A percentile compares a stretch with the other conserved stretches of the same genome.
Conservation (phyloP, 345 rosid species). For the Bretschneidera sinensis region DNA sequence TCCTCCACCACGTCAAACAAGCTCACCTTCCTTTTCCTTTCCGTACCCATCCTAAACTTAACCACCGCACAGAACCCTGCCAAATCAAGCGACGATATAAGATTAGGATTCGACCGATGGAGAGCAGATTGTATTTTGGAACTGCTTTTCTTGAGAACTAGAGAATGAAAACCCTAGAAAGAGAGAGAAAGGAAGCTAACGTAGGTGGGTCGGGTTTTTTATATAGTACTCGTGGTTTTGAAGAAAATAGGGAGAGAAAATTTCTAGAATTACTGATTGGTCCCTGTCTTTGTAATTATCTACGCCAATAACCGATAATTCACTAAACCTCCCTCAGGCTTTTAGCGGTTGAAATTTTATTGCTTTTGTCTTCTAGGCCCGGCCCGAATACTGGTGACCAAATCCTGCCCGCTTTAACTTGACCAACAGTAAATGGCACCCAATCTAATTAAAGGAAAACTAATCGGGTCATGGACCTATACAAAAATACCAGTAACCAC, state of each 20-base stretch:
- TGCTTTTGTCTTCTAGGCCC: too few species aligned
- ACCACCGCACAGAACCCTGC: neutral
- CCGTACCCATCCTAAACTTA: conserved; percentile 55
- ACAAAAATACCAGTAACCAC: too few species aligned
- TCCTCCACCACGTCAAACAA: conserved; percentile 89
- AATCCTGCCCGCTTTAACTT: too few species aligned
- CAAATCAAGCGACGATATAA: neutral
- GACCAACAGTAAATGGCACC: too few species aligned
- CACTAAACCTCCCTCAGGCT: too few species aligned
- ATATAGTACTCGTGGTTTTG: neutral
- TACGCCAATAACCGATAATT: too few species aligned
- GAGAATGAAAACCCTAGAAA: conserved; percentile 15
- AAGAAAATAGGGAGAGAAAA: neutral
- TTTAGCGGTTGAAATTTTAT: too few species aligned
- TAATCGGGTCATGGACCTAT: too few species aligned
- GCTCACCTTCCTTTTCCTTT: conserved; percentile 92
- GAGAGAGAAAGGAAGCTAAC: conserved; percentile 14
- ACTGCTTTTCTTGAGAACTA: neutral
- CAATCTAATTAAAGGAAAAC: too few species aligned
- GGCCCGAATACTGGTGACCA: too few species aligned
- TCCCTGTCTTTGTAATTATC: conserved; percentile 10
- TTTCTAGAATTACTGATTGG: conserved; percentile 7
- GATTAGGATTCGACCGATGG: neutral
- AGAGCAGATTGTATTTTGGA: neutral
- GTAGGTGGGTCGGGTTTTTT: neutral